Evolutionary conservation across 805 yeast genomes (phyloP), one percentile per base, ranked within the genome.

Genomic region (Hanseniaspora mollemarum): DNA sequence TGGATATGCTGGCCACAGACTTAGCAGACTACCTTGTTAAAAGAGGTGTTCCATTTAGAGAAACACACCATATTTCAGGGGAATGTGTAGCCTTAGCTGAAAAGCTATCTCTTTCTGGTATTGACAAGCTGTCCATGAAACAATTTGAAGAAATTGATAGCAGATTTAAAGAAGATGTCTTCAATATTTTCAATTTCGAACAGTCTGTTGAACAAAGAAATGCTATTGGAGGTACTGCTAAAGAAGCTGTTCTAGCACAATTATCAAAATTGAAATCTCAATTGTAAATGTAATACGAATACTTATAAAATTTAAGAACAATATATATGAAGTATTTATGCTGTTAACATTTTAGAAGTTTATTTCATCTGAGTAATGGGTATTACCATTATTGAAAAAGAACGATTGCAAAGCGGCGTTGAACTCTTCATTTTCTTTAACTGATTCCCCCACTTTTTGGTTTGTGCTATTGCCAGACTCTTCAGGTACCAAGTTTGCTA

Each of bases 1-100:
- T 90, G 95, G 98, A 92, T 68, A 92, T 92, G 98, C 76, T 92
- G 60, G 98, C 98, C 19, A 92, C 99, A 29, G 99, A 92, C 66
- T 75, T 92, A 59, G 99, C 99, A 37, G 99, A 92, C 67, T 92
- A 92, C 67, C 74, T 92, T 57, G 99, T 92, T 46, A 82, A 96
- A 71, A 88, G 83, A 67, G 98, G 98, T 54, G 98, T 92, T 57
- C 98, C 98, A 52, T 92, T 92, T 72, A 86, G 99, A 73, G 97
- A 92, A 70, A 92, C 98, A 1, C 99, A 92, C 70, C 97, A 92
- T 67, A 92, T 92, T 55, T 87, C 96, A 6, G 99, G 99, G 52
- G 95, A 87, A 67, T 92, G 96, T 70, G 99, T 92, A 42, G 80
- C 94, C 55, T 67, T 70, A 41, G 96, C 97, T 5, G 99, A 92